A percentile compares a stretch with the other conserved stretches of the same genome.
phyloP scores from a whole-genome alignment of 805 yeast species.

The Kodamaea neixiangensis region DNA sequence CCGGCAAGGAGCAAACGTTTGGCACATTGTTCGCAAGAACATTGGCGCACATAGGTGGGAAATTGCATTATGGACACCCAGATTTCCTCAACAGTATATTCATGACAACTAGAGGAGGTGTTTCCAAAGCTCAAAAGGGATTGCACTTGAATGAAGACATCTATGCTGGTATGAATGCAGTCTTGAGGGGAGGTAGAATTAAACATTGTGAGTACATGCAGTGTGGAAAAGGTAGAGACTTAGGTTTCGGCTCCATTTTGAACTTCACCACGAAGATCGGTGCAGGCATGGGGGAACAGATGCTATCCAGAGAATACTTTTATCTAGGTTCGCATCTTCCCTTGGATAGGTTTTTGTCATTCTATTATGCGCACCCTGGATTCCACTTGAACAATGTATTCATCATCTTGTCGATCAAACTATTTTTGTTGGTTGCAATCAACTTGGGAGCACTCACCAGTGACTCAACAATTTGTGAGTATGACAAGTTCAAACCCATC shows the following conservation, averaged over 20 bases:
- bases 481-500: conserved; percentile 56
- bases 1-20: conserved; percentile 86
- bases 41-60: conserved; percentile 78
- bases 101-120: conserved; percentile 86
- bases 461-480: conserved; percentile 62
- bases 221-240: conserved; percentile 85
- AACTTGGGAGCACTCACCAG: conserved; percentile 66
- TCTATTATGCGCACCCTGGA: conserved; percentile 85
- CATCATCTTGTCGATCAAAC: conserved; percentile 61
- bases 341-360: conserved; percentile 73
- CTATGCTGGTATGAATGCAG: conserved; percentile 82
- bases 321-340: conserved; percentile 78
- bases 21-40: conserved; percentile 85
- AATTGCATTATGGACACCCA: conserved; percentile 85
- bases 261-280: conserved; percentile 85
- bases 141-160: conserved; percentile 83
- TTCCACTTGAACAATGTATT: conserved; percentile 79
- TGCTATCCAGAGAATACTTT: conserved; percentile 79
- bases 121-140: conserved; percentile 82
- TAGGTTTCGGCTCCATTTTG: conserved; percentile 80
- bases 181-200: conserved; percentile 78
- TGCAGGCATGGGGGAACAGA: conserved; percentile 90
- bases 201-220: conserved; percentile 82
- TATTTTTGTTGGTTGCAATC: conserved; percentile 56
- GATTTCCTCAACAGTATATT: conserved; percentile 74